Evolutionary conservation across 2,329 filamentous ascomycete genomes (phyloP).

Genomic region (Calonectria ilicicola): DNA sequence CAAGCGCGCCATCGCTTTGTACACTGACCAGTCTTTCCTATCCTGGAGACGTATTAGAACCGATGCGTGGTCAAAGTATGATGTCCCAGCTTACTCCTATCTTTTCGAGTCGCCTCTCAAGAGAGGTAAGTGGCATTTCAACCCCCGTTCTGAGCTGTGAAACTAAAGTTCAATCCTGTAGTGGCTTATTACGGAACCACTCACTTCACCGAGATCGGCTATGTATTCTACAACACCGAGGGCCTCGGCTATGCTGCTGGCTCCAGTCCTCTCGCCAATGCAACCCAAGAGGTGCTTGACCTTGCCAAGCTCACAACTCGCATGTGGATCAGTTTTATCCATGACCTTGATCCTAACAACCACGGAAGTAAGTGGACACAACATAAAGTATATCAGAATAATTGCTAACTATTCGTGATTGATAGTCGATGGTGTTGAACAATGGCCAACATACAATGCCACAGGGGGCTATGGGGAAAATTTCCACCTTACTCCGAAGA

Average conservation of each 20-base stretch:
- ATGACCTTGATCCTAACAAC: conserved; percentile 52
- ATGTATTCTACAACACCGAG: conserved; percentile 64
- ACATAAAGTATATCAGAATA: accelerated
- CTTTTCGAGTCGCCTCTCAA: conserved; percentile 54
- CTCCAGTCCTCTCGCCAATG: conserved; percentile 51
- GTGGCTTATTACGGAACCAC: conserved; percentile 37
- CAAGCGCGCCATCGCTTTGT: conserved; percentile 64
- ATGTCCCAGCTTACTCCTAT: conserved; percentile 66
- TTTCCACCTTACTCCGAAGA: conserved; percentile 38
- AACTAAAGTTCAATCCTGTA: background rate
- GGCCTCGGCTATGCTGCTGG: conserved; percentile 50
- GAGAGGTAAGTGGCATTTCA: conserved; percentile 16
- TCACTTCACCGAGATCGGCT: conserved; percentile 46
- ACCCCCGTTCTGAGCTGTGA: no score
- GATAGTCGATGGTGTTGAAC: conserved; percentile 22
- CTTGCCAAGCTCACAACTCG: conserved; percentile 56
- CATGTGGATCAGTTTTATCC: conserved; percentile 55
- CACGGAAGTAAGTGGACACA: conserved; percentile 27
- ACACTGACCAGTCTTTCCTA: conserved; percentile 66
- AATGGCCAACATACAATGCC: conserved; percentile 33
- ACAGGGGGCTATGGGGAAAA: conserved; percentile 36
- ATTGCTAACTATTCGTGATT: background rate
- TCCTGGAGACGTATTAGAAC: conserved; percentile 65
- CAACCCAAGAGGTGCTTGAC: conserved; percentile 48
- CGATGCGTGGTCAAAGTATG: conserved; percentile 62